Percentiles rank a stretch among this genome's conserved stretches.
Evolutionary conservation across 352 stramenopile species (phyloP).

Genomic region (Phytophthora cactorum): DNA sequence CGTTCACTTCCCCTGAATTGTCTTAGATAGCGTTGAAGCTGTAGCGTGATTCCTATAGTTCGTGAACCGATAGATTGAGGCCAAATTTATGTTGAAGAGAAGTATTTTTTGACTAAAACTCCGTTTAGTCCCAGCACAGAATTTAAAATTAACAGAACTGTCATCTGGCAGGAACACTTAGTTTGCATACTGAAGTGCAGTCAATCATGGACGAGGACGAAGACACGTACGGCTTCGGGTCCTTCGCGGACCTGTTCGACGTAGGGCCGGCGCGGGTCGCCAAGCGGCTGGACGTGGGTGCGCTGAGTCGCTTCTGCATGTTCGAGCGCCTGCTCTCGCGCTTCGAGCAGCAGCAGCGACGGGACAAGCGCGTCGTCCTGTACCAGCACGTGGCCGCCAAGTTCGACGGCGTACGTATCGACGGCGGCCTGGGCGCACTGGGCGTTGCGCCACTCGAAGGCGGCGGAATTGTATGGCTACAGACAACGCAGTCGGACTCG

Average conservation of each 20-base stretch:
- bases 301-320: conserved; percentile 58
- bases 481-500: conserved; percentile 55
- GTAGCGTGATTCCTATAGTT: too few relatives aligned
- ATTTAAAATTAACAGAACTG: neutral
- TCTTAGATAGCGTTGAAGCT: too few relatives aligned
- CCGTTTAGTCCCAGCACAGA: neutral
- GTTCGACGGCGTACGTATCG: conserved; percentile 55
- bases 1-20: conserved; percentile 23
- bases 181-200: neutral
- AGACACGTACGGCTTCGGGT: conserved; percentile 75
- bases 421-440: conserved; percentile 52
- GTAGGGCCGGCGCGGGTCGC: neutral
- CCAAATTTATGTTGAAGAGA: conserved; percentile 6
- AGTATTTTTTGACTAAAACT: conserved; percentile 8
- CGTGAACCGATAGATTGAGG: neutral
- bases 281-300: conserved; percentile 43
- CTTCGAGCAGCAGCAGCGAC: conserved; percentile 43
- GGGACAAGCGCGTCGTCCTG: conserved; percentile 16
- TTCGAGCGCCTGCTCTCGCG: conserved; percentile 43
- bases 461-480: conserved; percentile 63
- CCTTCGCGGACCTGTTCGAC: conserved; percentile 65
- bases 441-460: conserved; percentile 29
- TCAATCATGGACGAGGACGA: conserved; percentile 59
- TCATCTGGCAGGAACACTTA: conserved; percentile 2
- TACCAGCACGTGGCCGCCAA: conserved; percentile 62